Evolutionary conservation across 2,329 filamentous ascomycete species (phyloP), one percentile per base, ranked within the genome.

Genomic region (Fusarium euwallaceae): DNA sequence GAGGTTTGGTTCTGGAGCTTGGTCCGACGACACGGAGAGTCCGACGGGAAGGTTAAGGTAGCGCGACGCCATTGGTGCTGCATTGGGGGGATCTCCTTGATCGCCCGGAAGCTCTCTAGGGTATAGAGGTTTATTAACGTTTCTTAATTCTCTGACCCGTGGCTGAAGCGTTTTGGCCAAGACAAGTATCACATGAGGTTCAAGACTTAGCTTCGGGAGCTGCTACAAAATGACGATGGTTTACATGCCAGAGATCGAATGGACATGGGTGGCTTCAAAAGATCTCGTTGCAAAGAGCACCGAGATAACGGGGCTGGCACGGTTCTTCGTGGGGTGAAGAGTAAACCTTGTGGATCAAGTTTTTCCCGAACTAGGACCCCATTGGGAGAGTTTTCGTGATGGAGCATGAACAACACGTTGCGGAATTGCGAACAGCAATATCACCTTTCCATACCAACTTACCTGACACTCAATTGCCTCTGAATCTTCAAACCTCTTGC

Each of bases 291-390:
- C 17, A 56, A 48, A 39, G 32, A 56, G 61, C 17, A 29, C 61
- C 45, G 48, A 64, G 48, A 55, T 56, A 17, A 45, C 39, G 45
- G 61, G n/a, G 22, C 22, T 11, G 58, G 24, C 36, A n/a, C 61
- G 64, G 45, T 27, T 53, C 61, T 59, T 59, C 72, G 64, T 70
- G 65, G 72, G 48, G 72, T 63, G 6, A 53, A 22, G 43, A 17
- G 11, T 56, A n/a, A 22, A 66, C 24, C 51, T 56, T 61, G 68
- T 78, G 76, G 76, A 78, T 78, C 76, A 78, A 75, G 64, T 73
- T 78, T 78, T 77, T 75, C 76, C 76, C 75, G 75, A 20, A 41
- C 56, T 29, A 66, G 73, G 64, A 51, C 68, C 64, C 64, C 64
- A 59, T 76, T 64, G n/a, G 56, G 53, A 29, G 63, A 72, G 60